Percentiles rank a stretch among this genome's conserved stretches.
These are phyloP conservation scores for Serendipita indica DNA, from an alignment of 768 basidiomycete species.

Conservation along the genomic window DNA sequence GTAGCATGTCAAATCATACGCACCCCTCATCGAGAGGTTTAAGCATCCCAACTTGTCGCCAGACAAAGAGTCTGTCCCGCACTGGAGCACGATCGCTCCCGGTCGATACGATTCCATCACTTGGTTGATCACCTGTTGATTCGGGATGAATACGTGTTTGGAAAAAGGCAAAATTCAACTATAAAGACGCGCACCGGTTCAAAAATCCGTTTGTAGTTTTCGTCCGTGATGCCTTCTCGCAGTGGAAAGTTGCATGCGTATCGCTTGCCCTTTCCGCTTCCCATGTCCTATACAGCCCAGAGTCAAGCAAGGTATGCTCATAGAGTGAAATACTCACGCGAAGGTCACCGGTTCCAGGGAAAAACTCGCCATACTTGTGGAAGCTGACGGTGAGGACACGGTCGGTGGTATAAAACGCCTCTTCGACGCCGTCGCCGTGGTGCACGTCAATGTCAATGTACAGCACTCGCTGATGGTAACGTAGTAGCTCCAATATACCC, in stretches of 20 bases:
- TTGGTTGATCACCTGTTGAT: conserved; percentile 63
- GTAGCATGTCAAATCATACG: no score
- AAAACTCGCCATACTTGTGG: conserved; percentile 98
- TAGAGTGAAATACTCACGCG: conserved; percentile 37
- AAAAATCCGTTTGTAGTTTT: conserved; percentile 88
- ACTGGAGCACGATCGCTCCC: conserved; percentile 89
- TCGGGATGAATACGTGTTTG: not conserved
- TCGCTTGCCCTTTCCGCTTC: conserved; percentile 85
- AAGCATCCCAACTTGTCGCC: conserved; percentile 93
- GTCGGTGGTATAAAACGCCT: conserved; percentile 98
- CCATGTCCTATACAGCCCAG: conserved; percentile 50
- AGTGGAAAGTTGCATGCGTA: conserved; percentile 92
- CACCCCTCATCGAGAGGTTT: conserved; percentile 91
- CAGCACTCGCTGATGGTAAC: conserved; percentile 89
- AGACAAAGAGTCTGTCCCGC: conserved; percentile 91
- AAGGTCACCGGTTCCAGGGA: conserved; percentile 96
- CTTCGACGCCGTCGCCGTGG: conserved; percentile 97
- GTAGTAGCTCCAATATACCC: conserved; percentile 83
- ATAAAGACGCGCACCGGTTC: conserved; percentile 66
- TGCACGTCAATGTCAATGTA: conserved; percentile 99
- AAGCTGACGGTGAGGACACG: conserved; percentile 97
- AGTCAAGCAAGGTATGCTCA: not conserved
- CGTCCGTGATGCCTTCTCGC: conserved; percentile 88
- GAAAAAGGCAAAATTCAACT: not conserved
- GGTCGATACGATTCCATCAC: conserved; percentile 94